These are phyloP conservation scores for Knoxia roxburghii DNA, from an alignment of 257 asterid genomes.

Conservation along the genomic window DNA sequence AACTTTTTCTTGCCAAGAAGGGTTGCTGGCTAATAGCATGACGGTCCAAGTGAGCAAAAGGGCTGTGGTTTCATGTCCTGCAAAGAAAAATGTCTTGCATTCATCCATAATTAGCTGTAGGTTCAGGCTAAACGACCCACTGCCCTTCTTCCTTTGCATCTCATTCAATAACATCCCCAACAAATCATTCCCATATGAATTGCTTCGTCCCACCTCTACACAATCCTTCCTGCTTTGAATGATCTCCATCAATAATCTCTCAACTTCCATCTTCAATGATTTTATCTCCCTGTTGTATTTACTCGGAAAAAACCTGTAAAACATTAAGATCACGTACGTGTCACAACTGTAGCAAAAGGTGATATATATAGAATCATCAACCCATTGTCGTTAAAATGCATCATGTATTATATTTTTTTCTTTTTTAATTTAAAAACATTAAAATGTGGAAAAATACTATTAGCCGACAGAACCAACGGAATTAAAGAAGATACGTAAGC, in stretches of 20 bases:
- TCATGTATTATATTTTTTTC: not conserved
- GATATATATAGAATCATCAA: too few species aligned
- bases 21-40: constrained; percentile 79
- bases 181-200: constrained; percentile 67
- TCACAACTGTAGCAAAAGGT: too few species aligned
- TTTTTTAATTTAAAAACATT: not conserved
- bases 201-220: constrained; percentile 71
- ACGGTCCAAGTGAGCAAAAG: constrained; percentile 83
- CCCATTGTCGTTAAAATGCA: too few species aligned
- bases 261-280: constrained; percentile 67
- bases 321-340: too few species aligned
- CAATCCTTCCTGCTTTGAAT: constrained; percentile 69
- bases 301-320: constrained; percentile 68
- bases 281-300: constrained; percentile 88
- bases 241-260: constrained; percentile 77
- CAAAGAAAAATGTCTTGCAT: constrained; percentile 90
- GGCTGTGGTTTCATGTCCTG: constrained; percentile 94
- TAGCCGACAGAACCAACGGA: not conserved
- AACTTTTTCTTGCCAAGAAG: constrained; percentile 69
- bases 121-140: constrained; percentile 46
- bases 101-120: constrained; percentile 89
- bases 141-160: constrained; percentile 59
- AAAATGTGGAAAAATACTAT: not conserved
- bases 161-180: constrained; percentile 68
- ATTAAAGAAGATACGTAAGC: not conserved